A percentile compares a stretch with the other conserved stretches of the same genome.
These are phyloP conservation scores for Colletotrichum sp. DNA, from an alignment of 2,329 filamentous ascomycete species.

Conservation along the genomic window DNA sequence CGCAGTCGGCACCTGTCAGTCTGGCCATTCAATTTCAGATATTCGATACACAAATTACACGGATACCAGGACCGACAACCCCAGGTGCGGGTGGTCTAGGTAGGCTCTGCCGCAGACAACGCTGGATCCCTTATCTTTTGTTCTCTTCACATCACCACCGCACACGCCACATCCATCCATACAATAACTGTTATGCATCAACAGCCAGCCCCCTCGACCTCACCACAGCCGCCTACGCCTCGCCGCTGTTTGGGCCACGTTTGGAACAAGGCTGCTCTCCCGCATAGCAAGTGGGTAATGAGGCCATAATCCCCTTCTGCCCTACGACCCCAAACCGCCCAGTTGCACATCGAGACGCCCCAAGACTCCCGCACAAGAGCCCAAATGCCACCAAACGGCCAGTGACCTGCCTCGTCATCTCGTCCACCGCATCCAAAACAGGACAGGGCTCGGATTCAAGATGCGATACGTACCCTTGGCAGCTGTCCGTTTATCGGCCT, in stretches of 20 bases:
- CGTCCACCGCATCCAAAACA: background rate
- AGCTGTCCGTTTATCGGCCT: background rate
- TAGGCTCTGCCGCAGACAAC: background rate
- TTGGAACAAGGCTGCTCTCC: constrained; percentile 17
- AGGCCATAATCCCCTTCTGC: constrained; percentile 12
- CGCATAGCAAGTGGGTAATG: constrained; percentile 14
- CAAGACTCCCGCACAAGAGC: background rate
- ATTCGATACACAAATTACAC: background rate
- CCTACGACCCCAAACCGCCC: constrained; percentile 8
- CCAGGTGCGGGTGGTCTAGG: background rate
- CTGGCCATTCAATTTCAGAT: background rate
- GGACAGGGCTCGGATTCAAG: constrained; percentile 2
- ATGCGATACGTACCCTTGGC: constrained; percentile 3
- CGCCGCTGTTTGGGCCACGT: constrained; percentile 13
- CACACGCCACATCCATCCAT: background rate
- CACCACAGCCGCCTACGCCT: background rate
- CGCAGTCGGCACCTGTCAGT: background rate
- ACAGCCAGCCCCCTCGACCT: background rate
- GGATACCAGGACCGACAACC: background rate
- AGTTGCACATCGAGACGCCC: constrained; percentile 13
- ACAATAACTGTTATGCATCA: background rate
- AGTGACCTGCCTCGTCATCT: background rate
- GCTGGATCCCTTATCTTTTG: background rate
- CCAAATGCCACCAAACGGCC: background rate
- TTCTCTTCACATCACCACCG: background rate